These are phyloP conservation scores for Scutellaria baicalensis DNA, from an alignment of 257 asterid genomes.

Conservation along the genomic window DNA sequence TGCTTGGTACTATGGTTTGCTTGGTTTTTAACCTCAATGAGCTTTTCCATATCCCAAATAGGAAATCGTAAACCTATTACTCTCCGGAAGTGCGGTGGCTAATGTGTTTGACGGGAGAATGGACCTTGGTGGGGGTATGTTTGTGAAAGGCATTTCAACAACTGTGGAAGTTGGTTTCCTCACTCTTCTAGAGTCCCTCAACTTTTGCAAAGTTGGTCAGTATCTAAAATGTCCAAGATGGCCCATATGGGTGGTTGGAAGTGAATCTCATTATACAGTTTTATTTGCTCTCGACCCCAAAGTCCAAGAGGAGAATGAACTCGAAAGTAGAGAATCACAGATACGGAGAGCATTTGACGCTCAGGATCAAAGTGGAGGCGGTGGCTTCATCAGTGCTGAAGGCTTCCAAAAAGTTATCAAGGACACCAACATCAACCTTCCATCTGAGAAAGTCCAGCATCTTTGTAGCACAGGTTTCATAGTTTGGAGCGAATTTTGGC, in stretches of 20 bases:
- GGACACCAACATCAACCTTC: conserved; percentile 56
- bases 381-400: conserved; percentile 92
- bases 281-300: conserved; percentile 75
- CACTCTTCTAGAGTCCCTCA: conserved; percentile 84
- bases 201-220: conserved; percentile 89
- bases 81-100: conserved; percentile 84
- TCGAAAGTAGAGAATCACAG: conserved; percentile 65
- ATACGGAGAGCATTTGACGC: conserved; percentile 87
- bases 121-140: conserved; percentile 95
- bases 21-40: background rate
- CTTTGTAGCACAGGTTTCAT: conserved; percentile 70
- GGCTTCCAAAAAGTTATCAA: conserved; percentile 74
- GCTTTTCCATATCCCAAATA: conserved; percentile 22
- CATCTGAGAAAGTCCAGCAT: conserved; percentile 59
- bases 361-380: conserved; percentile 98
- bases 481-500: conserved; percentile 98
- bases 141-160: conserved; percentile 81
- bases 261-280: conserved; percentile 95
- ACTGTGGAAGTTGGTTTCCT: conserved; percentile 92
- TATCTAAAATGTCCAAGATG: conserved; percentile 78
- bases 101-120: conserved; percentile 88
- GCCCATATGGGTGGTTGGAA: conserved; percentile 99
- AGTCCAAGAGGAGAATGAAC: conserved; percentile 90
- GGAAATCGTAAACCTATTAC: conserved; percentile 96
- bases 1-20: background rate